phyloP scores from a whole-genome alignment of 2,329 filamentous ascomycete genomes.

The Sclerotinia minor region DNA sequence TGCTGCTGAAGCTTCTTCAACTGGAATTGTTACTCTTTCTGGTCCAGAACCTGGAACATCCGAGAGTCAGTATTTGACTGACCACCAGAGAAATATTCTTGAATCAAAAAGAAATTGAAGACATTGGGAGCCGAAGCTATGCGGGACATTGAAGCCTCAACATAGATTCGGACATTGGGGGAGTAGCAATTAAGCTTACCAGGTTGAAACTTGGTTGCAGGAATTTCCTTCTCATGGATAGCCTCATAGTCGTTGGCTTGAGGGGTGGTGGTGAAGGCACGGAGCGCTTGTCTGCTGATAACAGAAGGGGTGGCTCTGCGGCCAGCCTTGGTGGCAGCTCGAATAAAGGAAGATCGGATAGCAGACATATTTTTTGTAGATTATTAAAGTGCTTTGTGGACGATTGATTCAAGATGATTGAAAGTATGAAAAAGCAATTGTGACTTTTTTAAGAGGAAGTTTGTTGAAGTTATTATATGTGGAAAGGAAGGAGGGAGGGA shows the following conservation, averaged over 20 bases:
- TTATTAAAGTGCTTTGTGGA: background rate
- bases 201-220: slow-evolving; percentile 22
- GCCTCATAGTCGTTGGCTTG: slow-evolving; percentile 34
- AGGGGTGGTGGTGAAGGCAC: slow-evolving; percentile 33
- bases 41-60: slow-evolving; percentile 21
- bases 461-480: background rate
- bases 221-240: slow-evolving; percentile 39
- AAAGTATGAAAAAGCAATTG: background rate
- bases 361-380: slow-evolving; percentile 21
- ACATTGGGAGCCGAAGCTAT: background rate
- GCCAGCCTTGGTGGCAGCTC: slow-evolving; percentile 20
- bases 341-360: slow-evolving; percentile 11
- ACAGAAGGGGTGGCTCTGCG: slow-evolving; percentile 10
- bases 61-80: slow-evolving; percentile 3
- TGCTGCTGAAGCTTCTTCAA: slow-evolving; percentile 30
- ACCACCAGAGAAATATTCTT: slow-evolving; percentile 7
- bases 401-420: background rate
- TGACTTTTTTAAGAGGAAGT: background rate
- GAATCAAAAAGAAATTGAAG: background rate
- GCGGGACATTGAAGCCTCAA: background rate
- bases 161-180: background rate
- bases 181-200: background rate
- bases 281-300: slow-evolving; percentile 29
- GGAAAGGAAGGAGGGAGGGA: too few species aligned
- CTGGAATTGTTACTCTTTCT: slow-evolving; percentile 34